These are phyloP conservation scores for Populus nigra DNA, from an alignment of 345 rosid genomes.

Conservation along the genomic window DNA sequence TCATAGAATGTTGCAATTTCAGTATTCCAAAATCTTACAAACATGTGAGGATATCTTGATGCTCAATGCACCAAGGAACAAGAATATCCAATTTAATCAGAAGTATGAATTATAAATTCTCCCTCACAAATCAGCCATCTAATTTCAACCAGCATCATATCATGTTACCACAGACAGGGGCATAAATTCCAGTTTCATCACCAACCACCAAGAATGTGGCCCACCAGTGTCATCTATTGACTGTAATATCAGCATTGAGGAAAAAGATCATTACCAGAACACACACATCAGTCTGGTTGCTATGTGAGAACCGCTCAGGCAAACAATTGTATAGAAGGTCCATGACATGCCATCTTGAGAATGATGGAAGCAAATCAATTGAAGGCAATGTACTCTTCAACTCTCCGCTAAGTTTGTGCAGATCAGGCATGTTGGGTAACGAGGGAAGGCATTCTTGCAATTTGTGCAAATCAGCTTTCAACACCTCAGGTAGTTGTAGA, in stretches of 20 bases:
- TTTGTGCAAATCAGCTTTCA: conserved; percentile 78
- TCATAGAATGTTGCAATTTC: not conserved
- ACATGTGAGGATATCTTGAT: not conserved
- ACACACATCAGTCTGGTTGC: conserved; percentile 72
- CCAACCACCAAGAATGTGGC: not conserved
- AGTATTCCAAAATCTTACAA: not conserved
- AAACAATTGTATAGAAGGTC: conserved; percentile 82
- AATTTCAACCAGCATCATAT: not conserved
- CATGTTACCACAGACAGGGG: not conserved
- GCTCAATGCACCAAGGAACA: not conserved
- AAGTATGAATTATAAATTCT: not conserved
- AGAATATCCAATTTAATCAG: too few relatives aligned
- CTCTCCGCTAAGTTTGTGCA: conserved; percentile 51
- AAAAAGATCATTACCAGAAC: conserved; percentile 61
- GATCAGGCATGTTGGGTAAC: conserved; percentile 53
- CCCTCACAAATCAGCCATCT: not conserved
- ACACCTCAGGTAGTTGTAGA: conserved; percentile 62
- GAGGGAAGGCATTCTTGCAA: conserved; percentile 69
- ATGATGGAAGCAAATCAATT: conserved; percentile 40
- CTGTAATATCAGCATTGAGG: not conserved
- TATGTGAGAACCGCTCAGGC: conserved; percentile 73
- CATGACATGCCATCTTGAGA: conserved; percentile 66
- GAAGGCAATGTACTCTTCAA: conserved; percentile 40
- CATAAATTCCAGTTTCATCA: not conserved
- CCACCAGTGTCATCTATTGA: not conserved